A percentile compares a stretch with the other conserved stretches of the same genome.
phyloP scores from a whole-genome alignment of 441 rosid genomes.

The Arabidopsis lyrata region DNA sequence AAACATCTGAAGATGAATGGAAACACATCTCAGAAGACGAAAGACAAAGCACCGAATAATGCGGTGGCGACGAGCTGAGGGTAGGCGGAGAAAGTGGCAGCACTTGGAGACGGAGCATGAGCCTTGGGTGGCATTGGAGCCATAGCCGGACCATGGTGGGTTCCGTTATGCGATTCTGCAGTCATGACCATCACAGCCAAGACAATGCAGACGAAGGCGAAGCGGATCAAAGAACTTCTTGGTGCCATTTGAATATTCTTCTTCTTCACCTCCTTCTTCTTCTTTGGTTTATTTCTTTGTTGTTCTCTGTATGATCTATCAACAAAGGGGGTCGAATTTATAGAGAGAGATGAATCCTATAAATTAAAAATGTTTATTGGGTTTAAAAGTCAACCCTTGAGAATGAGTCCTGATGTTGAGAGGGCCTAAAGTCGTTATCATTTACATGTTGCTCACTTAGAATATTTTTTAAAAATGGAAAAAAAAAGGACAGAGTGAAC shows the following conservation, averaged over 20 bases:
- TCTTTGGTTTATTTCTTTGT: neutral
- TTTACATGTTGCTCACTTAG: conserved; percentile 26
- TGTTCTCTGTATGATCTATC: conserved; percentile 20
- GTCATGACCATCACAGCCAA: conserved; percentile 45
- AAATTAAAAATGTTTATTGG: conserved; percentile 3
- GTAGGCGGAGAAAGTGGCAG: conserved; percentile 44
- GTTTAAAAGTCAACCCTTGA: conserved; percentile 21
- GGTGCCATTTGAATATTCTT: conserved; percentile 32
- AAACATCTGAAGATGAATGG: neutral
- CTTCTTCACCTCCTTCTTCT: neutral
- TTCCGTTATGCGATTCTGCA: conserved; percentile 32
- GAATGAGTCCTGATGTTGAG: conserved; percentile 28
- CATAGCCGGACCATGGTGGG: neutral
- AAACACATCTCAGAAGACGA: conserved; percentile 30
- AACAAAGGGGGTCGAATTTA: conserved; percentile 24
- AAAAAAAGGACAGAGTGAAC: conserved; percentile 21
- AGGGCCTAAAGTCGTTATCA: conserved; percentile 12
- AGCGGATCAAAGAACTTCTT: conserved; percentile 37
- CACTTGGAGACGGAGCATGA: conserved; percentile 39
- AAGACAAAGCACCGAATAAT: conserved; percentile 38
- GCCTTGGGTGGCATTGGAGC: conserved; percentile 19
- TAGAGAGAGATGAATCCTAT: conserved; percentile 4
- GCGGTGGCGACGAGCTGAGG: conserved; percentile 44
- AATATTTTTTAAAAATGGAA: neutral
- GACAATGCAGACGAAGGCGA: conserved; percentile 44